Conservation (phyloP, 495 filamentous ascomycete genomes). For the Letharia columbiana region DNA sequence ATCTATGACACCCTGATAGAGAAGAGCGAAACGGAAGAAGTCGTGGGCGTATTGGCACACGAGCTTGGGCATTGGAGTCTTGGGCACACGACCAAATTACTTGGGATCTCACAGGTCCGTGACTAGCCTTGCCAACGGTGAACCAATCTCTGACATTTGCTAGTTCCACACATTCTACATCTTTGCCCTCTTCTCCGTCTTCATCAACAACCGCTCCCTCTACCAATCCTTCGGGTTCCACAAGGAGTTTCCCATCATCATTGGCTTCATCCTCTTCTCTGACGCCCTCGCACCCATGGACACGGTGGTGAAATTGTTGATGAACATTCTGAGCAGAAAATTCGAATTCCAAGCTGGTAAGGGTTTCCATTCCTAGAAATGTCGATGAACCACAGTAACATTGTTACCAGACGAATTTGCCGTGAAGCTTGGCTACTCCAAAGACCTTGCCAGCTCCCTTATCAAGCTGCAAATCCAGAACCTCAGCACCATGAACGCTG, state of each 20-base stretch:
- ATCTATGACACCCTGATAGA: conserved; percentile 97
- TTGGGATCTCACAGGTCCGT: conserved; percentile 68
- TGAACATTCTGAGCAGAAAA: conserved; percentile 89
- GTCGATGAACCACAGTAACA: conserved; percentile 21
- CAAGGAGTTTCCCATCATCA: conserved; percentile 78
- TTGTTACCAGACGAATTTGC: conserved; percentile 62
- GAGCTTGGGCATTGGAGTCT: conserved; percentile 96
- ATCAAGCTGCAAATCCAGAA: conserved; percentile 99
- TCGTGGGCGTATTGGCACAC: conserved; percentile 89
- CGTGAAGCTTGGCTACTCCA: conserved; percentile 71
- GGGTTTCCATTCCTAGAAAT: conserved; percentile 17
- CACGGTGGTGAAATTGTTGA: conserved; percentile 79
- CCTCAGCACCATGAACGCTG: conserved; percentile 95
- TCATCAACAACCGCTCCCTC: conserved; percentile 88
- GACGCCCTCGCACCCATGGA: conserved; percentile 89
- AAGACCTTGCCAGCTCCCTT: conserved; percentile 73
- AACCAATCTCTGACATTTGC: background rate
- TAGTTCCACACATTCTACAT: conserved; percentile 89
- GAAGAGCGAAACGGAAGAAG: conserved; percentile 82
- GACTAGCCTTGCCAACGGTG: conserved; percentile 23
- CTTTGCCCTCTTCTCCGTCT: conserved; percentile 91
- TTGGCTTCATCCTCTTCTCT: conserved; percentile 94
- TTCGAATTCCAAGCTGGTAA: conserved; percentile 94
- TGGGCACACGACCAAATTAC: conserved; percentile 87
- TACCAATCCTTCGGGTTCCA: conserved; percentile 87